Evolutionary conservation across 2,329 filamentous ascomycete genomes (phyloP).

Genomic region (Xylaria sp.): DNA sequence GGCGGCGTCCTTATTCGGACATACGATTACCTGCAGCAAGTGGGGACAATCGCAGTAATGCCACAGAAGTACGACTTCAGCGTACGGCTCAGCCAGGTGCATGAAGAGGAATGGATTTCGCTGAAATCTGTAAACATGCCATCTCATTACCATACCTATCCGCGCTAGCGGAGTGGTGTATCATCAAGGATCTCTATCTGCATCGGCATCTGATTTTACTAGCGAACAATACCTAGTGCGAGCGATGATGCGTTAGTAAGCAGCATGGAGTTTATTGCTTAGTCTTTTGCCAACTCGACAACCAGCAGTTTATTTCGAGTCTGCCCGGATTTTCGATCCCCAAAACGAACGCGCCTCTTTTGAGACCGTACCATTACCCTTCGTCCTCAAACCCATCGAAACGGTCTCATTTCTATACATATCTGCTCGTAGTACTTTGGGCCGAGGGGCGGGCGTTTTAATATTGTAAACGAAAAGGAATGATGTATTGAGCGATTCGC

Average conservation of each 20-base stretch:
- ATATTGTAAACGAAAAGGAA: conserved; percentile 9
- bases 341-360: background rate
- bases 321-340: background rate
- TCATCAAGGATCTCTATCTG: background rate
- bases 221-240: background rate
- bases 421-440: background rate
- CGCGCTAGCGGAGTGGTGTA: background rate
- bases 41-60: conserved; percentile 43
- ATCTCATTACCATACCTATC: background rate
- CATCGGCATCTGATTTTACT: background rate
- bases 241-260: background rate
- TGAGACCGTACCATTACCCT: background rate
- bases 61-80: conserved; percentile 45
- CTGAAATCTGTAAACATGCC: too few relatives aligned
- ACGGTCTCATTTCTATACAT: background rate
- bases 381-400: background rate
- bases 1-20: conserved; percentile 45
- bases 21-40: conserved; percentile 55
- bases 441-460: background rate
- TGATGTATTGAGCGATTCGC: conserved; percentile 2
- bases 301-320: background rate
- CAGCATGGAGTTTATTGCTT: background rate
- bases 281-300: conserved; percentile 18
- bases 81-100: conserved; percentile 50
- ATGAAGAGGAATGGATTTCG: conserved; percentile 8